Evolutionary conservation across 257 asterid genomes (phyloP).

Genomic region (Striga asiatica): DNA sequence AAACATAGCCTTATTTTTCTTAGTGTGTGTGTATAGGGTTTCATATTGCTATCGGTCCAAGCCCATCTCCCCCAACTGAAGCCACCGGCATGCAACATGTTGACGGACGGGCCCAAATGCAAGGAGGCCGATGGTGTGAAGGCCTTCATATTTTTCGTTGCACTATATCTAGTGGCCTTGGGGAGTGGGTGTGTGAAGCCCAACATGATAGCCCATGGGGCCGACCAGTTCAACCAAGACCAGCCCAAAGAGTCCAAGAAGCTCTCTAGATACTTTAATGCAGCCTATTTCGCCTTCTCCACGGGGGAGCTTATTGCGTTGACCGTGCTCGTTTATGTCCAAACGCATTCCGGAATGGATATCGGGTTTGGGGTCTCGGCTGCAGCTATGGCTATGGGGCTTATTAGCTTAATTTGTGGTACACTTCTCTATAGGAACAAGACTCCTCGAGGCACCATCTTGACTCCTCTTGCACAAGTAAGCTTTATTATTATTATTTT

Average conservation of each 20-base stretch:
- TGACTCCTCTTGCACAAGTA: slow-evolving; percentile 84
- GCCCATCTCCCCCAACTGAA: slow-evolving; percentile 91
- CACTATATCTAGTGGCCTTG: slow-evolving; percentile 77
- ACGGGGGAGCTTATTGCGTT: slow-evolving; percentile 72
- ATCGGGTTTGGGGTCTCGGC: slow-evolving; percentile 88
- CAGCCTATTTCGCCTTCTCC: slow-evolving; percentile 89
- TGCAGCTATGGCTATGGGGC: slow-evolving; percentile 76
- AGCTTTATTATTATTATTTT: not conserved
- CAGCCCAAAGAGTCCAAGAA: slow-evolving; percentile 45
- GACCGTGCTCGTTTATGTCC: slow-evolving; percentile 73
- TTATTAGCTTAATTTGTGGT: slow-evolving; percentile 52
- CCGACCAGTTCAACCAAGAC: slow-evolving; percentile 59
- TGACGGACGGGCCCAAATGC: slow-evolving; percentile 18
- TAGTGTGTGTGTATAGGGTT: slow-evolving; percentile 35
- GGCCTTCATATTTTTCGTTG: slow-evolving; percentile 56
- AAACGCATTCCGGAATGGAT: slow-evolving; percentile 97
- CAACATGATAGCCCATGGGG: slow-evolving; percentile 92
- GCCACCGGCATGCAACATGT: slow-evolving; percentile 64
- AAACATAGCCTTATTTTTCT: no score
- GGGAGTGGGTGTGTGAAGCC: slow-evolving; percentile 98
- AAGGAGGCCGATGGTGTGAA: slow-evolving; percentile 63
- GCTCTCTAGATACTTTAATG: slow-evolving; percentile 77
- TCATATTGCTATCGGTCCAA: slow-evolving; percentile 75
- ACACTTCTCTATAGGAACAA: slow-evolving; percentile 50
- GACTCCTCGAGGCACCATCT: slow-evolving; percentile 71